Percentiles rank a stretch among this genome's conserved stretches.
Evolutionary conservation across 352 stramenopile species (phyloP).

Genomic region (Phytophthora cajani): DNA sequence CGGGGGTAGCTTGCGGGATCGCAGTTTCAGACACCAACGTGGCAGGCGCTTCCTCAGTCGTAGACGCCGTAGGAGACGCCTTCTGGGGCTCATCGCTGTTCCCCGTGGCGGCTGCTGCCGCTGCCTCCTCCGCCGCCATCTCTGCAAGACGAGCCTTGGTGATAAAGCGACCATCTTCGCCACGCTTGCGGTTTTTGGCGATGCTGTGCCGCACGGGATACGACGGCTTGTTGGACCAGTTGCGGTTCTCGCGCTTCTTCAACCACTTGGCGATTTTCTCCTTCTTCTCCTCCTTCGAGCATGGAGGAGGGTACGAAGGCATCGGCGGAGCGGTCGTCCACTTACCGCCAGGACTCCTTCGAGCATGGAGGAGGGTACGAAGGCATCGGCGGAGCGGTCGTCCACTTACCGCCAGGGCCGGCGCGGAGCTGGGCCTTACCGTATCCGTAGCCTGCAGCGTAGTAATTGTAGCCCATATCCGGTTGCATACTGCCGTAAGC

Average conservation of each 20-base stretch:
- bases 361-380: conserved; percentile 80
- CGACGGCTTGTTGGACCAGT: conserved; percentile 88
- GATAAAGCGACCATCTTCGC: conserved; percentile 85
- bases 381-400: conserved; percentile 69
- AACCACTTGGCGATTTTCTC: conserved; percentile 86
- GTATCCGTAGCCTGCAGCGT: conserved; percentile 61
- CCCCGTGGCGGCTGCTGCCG: conserved; percentile 6
- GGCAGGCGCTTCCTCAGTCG: conserved; percentile 12
- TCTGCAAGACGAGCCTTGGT: conserved; percentile 76
- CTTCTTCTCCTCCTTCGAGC: conserved; percentile 86
- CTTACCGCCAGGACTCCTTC: conserved; percentile 71
- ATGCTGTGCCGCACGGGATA: conserved; percentile 87
- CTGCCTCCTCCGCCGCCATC: conserved; percentile 70
- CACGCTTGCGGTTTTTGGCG: conserved; percentile 81
- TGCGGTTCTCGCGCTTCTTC: conserved; percentile 85
- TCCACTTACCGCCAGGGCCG: conserved; percentile 71
- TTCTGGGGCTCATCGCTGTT: conserved; percentile 24
- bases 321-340: conserved; percentile 75
- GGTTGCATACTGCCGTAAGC: conserved; percentile 43
- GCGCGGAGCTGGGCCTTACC: conserved; percentile 55
- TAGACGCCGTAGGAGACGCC: conserved; percentile 25
- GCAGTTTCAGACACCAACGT: conserved; percentile 31
- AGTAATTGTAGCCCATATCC: conserved; percentile 68
- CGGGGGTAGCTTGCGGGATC: conserved; percentile 39
- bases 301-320: conserved; percentile 77